Evolutionary conservation across 768 basidiomycete genomes (phyloP), one percentile per base, ranked within the genome.

Genomic region (Tricholoma terreum): DNA sequence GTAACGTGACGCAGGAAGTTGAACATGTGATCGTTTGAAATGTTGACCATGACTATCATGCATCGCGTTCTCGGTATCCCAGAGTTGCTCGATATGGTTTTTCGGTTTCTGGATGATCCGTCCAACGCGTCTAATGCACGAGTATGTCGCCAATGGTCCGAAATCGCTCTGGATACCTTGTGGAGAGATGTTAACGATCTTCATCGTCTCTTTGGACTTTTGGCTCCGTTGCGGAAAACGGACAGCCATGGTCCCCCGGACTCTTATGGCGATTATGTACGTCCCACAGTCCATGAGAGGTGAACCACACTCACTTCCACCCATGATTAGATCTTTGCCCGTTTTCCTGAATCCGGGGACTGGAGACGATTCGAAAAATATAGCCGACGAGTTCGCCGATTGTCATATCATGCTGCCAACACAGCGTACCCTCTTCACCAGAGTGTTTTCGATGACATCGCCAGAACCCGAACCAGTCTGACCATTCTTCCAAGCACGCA

Each of bases 91-190:
- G 78, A 83, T 52, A 77, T 83, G 66, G 71, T 88, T 8, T 82
- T 87, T 66, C 68, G 68, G 31, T 79, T 74, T 58, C 61, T 84
- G 21, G 80, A 81, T 58, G 62, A 62, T 7, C 31, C 56, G 1
- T 67, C 76, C 3, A 79, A 83, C 60, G 72, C 73, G 1, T 57
- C 56, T 1, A 84, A 80, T 51, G 84, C 81, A 2, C 69, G 71
- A 30, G 83, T 86, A 14, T 87, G 81, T 73, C 84, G 77, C 61
- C 62, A 58, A 48, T 88, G 86, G 86, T 82, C 80, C 1, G 77
- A 81, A 10, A 68, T 82, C 22, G 82, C 84, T 1, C 67, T 87
- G 55, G 80, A 85, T 63, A 63, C 71, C n/a, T 65, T 87, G 0
- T 88, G 86, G 86, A 74, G 69, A 52, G 77, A 84, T 1, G 77